Conservation (phyloP, 2,329 filamentous ascomycete species). For the Hypoxylon sp. region DNA sequence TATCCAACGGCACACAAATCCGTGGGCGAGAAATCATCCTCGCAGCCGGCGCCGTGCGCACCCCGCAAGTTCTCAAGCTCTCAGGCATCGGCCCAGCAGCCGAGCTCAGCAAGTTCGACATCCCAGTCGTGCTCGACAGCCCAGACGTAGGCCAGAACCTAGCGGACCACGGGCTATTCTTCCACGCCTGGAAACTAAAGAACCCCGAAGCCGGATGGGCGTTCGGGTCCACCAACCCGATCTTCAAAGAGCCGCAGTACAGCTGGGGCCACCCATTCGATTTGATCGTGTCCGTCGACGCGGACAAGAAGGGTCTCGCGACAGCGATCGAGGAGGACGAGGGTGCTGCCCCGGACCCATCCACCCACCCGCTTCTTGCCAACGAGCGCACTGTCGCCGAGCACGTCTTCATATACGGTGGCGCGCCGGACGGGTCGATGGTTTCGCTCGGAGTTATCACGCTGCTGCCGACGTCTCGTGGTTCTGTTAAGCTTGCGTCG, state of each 20-base stretch:
- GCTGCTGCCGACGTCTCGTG: no score
- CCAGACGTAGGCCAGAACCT: constrained; percentile 39
- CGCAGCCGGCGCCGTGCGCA: constrained; percentile 40
- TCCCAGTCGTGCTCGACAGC: constrained; percentile 44
- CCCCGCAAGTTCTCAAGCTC: constrained; percentile 44
- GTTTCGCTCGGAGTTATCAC: constrained; percentile 27
- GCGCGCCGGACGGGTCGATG: constrained; percentile 21
- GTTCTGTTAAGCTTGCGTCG: constrained; percentile 34
- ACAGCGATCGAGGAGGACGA: constrained; percentile 48
- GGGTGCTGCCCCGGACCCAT: constrained; percentile 41
- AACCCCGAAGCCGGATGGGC: constrained; percentile 46
- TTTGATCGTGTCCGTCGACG: constrained; percentile 47
- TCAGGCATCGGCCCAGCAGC: constrained; percentile 44
- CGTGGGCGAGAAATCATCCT: constrained; percentile 42
- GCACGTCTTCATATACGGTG: constrained; percentile 24
- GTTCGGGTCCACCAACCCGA: constrained; percentile 47
- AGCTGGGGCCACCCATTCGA: constrained; percentile 48
- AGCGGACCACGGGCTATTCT: constrained; percentile 43
- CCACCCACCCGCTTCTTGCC: constrained; percentile 46
- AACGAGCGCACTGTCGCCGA: constrained; percentile 27
- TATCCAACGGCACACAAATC: constrained; percentile 36
- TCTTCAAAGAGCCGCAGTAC: constrained; percentile 50
- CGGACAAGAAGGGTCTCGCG: constrained; percentile 43
- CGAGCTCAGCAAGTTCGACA: constrained; percentile 44
- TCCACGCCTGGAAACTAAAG: constrained; percentile 45